A percentile compares a stretch with the other conserved stretches of the same genome.
phyloP scores from a whole-genome alignment of 1,284 basidiomycete genomes.

The Cryptococcus maquisensis region DNA sequence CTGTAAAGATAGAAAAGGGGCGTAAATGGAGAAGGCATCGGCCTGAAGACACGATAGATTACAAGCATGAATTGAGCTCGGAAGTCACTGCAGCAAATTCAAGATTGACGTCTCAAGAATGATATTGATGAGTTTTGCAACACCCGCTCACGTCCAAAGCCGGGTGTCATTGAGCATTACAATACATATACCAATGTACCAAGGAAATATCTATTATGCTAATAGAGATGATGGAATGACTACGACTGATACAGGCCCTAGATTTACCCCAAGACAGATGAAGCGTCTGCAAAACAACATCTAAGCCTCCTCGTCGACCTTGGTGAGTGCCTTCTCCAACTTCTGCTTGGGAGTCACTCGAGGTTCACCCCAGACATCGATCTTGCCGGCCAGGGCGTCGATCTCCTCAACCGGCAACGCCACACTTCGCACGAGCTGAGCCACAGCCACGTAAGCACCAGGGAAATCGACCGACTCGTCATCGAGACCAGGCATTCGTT shows the following conservation, averaged over 20 bases:
- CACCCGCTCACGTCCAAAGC: no score
- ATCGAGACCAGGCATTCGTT: constrained; percentile 69
- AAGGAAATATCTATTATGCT: not conserved
- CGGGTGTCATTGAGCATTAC: not conserved
- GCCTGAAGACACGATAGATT: no score
- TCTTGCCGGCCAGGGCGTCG: constrained; percentile 52
- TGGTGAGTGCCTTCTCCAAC: constrained; percentile 35
- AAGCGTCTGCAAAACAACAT: no score
- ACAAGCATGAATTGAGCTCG: no score
- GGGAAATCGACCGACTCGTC: constrained; percentile 87
- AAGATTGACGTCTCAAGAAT: no score
- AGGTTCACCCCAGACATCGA: constrained; percentile 43
- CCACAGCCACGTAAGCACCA: constrained; percentile 73
- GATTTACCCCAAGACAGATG: no score
- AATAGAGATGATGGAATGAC: no score
- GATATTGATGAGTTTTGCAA: no score
- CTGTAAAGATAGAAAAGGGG: no score
- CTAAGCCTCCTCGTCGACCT: constrained; percentile 34
- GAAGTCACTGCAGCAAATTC: no score
- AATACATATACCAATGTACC: not conserved
- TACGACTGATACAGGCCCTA: no score
- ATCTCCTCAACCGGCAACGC: constrained; percentile 55
- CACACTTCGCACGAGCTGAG: constrained; percentile 65
- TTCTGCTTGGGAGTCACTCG: constrained; percentile 41
- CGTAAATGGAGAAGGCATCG: no score